phyloP scores from a whole-genome alignment of 2,329 filamentous ascomycete genomes.

The Pestalotiopsis sp. region DNA sequence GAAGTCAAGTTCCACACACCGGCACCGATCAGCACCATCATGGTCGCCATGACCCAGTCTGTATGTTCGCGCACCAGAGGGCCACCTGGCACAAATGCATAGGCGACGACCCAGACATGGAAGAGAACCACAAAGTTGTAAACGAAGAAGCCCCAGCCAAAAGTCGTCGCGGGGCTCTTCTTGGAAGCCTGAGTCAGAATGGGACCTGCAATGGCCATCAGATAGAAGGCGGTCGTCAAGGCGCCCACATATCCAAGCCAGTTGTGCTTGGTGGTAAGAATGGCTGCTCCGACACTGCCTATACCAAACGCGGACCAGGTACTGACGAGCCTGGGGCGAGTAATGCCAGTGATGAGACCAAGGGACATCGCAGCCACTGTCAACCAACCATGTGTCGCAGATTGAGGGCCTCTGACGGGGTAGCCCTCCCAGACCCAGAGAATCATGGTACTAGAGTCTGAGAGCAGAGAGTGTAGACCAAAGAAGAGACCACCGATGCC shows the following conservation, averaged over 20 bases:
- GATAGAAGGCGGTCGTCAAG: constrained; percentile 73
- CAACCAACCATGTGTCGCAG: constrained; percentile 86
- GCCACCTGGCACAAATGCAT: constrained; percentile 95
- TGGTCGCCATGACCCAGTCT: constrained; percentile 90
- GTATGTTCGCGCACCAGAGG: constrained; percentile 91
- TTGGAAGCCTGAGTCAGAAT: constrained; percentile 77
- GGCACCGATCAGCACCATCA: constrained; percentile 81
- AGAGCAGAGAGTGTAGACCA: constrained; percentile 86
- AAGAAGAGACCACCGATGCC: constrained; percentile 87
- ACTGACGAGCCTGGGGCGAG: constrained; percentile 68
- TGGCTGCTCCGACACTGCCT: constrained; percentile 76
- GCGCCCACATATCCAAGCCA: constrained; percentile 92
- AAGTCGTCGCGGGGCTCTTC: constrained; percentile 76
- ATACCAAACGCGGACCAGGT: constrained; percentile 81
- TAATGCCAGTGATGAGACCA: constrained; percentile 77
- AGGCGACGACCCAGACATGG: constrained; percentile 98
- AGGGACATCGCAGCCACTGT: constrained; percentile 86
- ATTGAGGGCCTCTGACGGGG: constrained; percentile 83
- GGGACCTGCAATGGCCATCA: constrained; percentile 77
- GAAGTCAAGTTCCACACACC: constrained; percentile 76
- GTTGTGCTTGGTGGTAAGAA: constrained; percentile 76
- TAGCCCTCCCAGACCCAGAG: constrained; percentile 98
- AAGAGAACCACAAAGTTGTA: constrained; percentile 97
- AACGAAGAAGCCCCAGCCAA: constrained; percentile 84
- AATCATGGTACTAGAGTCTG: constrained; percentile 98